Evolutionary conservation across 768 basidiomycete species (phyloP).

Genomic region (Mycena galopus): DNA sequence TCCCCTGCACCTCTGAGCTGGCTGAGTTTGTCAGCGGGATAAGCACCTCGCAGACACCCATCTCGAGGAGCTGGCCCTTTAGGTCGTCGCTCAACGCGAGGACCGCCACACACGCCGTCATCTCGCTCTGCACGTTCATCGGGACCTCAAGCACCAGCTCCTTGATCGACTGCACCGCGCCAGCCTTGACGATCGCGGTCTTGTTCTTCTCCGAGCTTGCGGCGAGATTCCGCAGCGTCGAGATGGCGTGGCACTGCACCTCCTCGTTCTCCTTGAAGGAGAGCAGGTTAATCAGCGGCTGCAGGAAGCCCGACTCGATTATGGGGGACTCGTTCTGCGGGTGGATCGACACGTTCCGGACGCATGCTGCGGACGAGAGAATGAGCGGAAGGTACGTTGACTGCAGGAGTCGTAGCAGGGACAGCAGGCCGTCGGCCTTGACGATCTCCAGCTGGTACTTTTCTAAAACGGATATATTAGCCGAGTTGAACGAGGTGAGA

Average conservation of each 20-base stretch:
- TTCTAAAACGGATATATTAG: slow-evolving; percentile 63
- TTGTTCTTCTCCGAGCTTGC: slow-evolving; percentile 99
- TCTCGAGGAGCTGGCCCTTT: slow-evolving; percentile 95
- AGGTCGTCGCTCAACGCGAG: slow-evolving; percentile 96
- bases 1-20: slow-evolving; percentile 98
- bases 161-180: slow-evolving; percentile 96
- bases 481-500: not conserved
- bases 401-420: slow-evolving; percentile 93
- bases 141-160: slow-evolving; percentile 96
- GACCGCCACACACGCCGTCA: slow-evolving; percentile 99
- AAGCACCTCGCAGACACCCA: slow-evolving; percentile 98
- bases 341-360: slow-evolving; percentile 99
- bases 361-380: slow-evolving; percentile 97
- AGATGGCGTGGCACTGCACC: slow-evolving; percentile 99
- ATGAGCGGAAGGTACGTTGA: slow-evolving; percentile 98
- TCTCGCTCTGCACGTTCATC: slow-evolving; percentile 97
- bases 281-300: slow-evolving; percentile 94
- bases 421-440: slow-evolving; percentile 91
- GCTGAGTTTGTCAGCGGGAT: slow-evolving; percentile 97
- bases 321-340: slow-evolving; percentile 99
- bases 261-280: slow-evolving; percentile 99
- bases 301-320: slow-evolving; percentile 97
- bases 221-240: slow-evolving; percentile 95
- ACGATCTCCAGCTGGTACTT: slow-evolving; percentile 99
- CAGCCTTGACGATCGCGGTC: slow-evolving; percentile 96